Evolutionary conservation across 331 rosid genomes (phyloP), one percentile per base, ranked within the genome.

Genomic region (Malus hybrid): DNA sequence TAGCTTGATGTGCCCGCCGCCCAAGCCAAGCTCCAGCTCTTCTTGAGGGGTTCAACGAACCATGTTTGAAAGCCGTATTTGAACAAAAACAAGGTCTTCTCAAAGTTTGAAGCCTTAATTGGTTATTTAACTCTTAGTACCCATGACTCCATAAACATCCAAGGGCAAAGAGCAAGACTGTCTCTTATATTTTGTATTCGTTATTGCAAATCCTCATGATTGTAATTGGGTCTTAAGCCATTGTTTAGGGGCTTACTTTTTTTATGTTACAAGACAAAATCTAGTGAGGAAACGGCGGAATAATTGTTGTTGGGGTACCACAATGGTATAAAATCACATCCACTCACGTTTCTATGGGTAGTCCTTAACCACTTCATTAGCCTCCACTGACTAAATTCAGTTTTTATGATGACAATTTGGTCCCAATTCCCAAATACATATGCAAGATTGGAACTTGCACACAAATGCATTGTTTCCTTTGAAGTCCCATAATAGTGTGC

Each of bases 231-330:
- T 71, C 84, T 81, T 44, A 39, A 57, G 73, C 62, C 75, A 84
- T 75, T 75, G 70, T 66, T 81, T 78, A 80, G 79, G 67, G 73
- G 44, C 69, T 64, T 71, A 56, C 19, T 70, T 75, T 76, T 76
- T 70, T 69, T 52, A 54, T 55, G 80, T 69, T 71, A 24, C 70
- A 75, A 28, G 70, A 71, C 66, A 84, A 32, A 79, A 80, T 50
- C 32, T 80, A 80, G 74, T 75, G 84, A 75, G 83, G 76, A 78
- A 83, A 88, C 92, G 90, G 93, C 93, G 92, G 85, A 78, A 71
- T 75, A 75, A 72, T 78, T 73, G 87, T 72, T 60, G 82, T 83
- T 77, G 84, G 84, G 82, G 27, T 69, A 63, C 81, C 79, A 39
- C 67, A 69, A 22, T 3, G 48, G 69, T 75, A 74, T 48, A 68